phyloP scores from a whole-genome alignment of 371 early-diverging fungal species.

The Mucor lusitanicus region DNA sequence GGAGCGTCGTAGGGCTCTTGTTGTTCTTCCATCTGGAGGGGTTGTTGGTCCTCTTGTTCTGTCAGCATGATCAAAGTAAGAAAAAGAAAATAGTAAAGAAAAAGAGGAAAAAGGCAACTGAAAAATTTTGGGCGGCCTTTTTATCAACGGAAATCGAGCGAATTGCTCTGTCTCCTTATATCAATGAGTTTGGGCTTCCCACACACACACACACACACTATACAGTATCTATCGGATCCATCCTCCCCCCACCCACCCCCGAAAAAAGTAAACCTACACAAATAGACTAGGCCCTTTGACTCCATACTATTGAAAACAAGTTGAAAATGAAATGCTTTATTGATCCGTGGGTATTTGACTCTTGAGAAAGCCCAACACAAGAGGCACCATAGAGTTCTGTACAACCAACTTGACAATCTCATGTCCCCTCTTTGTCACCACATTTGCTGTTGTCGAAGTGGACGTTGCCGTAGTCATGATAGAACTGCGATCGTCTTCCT shows the following conservation, averaged over 20 bases:
- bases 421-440: conserved; percentile 52
- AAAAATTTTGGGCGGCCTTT: not conserved
- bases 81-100: not conserved
- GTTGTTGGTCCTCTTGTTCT: not conserved
- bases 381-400: conserved; percentile 61
- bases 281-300: too few relatives aligned
- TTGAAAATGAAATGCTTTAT: not conserved
- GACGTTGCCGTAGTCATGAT: not conserved
- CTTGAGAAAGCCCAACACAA: conserved; percentile 58
- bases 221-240: too few relatives aligned
- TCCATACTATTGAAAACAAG: not conserved
- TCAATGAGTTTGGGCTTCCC: too few relatives aligned
- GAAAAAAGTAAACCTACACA: too few relatives aligned
- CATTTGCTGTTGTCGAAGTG: conserved; percentile 38
- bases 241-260: too few relatives aligned
- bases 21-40: not conserved
- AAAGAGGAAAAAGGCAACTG: not conserved
- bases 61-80: not conserved
- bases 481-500: conserved; percentile 9
- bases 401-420: conserved; percentile 62
- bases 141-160: not conserved
- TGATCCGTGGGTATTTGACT: conserved; percentile 7
- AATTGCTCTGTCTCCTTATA: not conserved
- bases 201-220: too few relatives aligned
- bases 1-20: not conserved